Base-by-base conservation (phyloP, 768 basidiomycete genomes). In the Steccherinum ochraceum region DNA sequence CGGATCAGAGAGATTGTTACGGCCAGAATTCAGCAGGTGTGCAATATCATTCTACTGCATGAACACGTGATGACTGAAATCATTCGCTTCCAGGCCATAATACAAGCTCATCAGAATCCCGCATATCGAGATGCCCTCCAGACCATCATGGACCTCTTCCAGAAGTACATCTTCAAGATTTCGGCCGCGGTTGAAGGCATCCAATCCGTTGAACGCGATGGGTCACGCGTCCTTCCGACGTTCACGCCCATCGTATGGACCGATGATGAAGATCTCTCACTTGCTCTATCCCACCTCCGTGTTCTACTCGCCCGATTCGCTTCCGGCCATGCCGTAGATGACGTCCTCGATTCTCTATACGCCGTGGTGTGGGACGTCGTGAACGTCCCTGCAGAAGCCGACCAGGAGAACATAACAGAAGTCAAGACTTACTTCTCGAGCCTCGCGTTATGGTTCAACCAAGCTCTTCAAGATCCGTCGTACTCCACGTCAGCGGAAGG, bases 401-500 rank as follows among this genome's bases (percentile, higher is more conserved):
- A 47, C 2, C 24, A 41, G 27, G 52, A 54, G 13, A 39, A 18
- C 30, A 40, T 23, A 5, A 25, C 39, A 1, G 49, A 40, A 13
- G 16, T 52, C 11, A 20, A 39, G 21, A 48, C 39, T 23, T 57
- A 48, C 45, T 53, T 49, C 24, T 18, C 25, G 7, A 53, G 50
- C 23, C 26, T 61, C 3, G 61, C n/a, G 59, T 3, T 18, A 23
- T 61, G 59, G 59, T 40, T 62, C 41, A 58, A 60, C 24, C 43
- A 20, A 21, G 55, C 60, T 12, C 56, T 64, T 4, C 46, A 42
- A 2, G 53, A 59, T n/a, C 46, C 55, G 3, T 11, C 30, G 12
- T 64, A 50, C 40, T 54, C 54, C 2, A 39, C 46, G 4, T 62
- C 63, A 13, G 43, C 13, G 3, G 47, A 45, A 11, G 60, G 60